Base-by-base conservation (phyloP, 345 rosid species). In the Salix exigua region DNA sequence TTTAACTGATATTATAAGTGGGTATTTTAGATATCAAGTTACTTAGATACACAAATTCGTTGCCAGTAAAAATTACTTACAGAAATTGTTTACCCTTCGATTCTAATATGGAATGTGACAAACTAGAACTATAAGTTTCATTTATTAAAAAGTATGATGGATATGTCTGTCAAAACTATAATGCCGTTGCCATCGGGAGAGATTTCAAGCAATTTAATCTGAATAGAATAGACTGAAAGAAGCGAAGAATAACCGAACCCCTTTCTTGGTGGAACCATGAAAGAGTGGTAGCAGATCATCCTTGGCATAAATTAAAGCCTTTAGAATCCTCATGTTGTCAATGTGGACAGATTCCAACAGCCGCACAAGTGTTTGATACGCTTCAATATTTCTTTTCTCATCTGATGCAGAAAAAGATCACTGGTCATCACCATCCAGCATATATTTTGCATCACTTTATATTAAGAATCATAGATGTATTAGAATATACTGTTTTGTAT, bases 311-410 rank as follows among this genome's bases (percentile, higher is more conserved):
- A 86, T 84, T 69, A 88, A 38, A 51, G 84, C 86, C 80, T 42
- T 77, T 51, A 88, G 82, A 62, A 84, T 78, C 82, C 65, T 81
- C 75, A 82, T 74, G 81, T 85, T 88, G 76, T 88, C 90, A 23
- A 82, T 0, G 69, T 85, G 90, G 35, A 7, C 23, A 14, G 38
- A 75, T 16, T 84, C 85, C 7, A 88, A 81, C 6, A 35, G 37
- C 37, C 74, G 84, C 6, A 77, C 30, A 14, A 88, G 86, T 16
- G 46, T 67, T n/a, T 76, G 80, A 60, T 71, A 88, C n/a, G 91
- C 80, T 83, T 88, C 91, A 16, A 70, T 2, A 17, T 80, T 78
- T 25, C 66, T 81, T 70, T 79, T 88, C 62, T 86, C 87, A 78
- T 86, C 91, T 88, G 87, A 75, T 73, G 53, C 9, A 66, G 5